Percentiles rank a stretch among this genome's conserved stretches.
These are phyloP conservation scores for Auxenochlorella protothecoides DNA, from an alignment of 139 green algal species.

Conservation along the genomic window DNA sequence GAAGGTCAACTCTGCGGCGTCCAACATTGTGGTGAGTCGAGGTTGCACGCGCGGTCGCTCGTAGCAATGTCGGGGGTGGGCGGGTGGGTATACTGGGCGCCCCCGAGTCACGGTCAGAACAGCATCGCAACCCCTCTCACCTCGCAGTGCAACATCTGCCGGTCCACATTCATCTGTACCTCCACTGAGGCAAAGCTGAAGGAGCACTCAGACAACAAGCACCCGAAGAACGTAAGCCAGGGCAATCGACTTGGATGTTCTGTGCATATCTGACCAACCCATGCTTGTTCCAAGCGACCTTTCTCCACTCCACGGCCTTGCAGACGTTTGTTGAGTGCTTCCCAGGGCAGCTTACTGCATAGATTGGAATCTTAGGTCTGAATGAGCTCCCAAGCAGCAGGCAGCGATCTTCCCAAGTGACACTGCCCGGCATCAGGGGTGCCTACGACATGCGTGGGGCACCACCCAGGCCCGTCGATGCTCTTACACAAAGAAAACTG, in stretches of 20 bases:
- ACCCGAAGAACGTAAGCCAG: conserved; percentile 24
- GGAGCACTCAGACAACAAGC: conserved; percentile 49
- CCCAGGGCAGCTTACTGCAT: background rate
- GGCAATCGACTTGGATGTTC: too few relatives aligned
- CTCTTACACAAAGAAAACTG: too few relatives aligned
- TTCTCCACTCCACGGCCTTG: background rate
- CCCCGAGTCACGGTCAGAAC: background rate
- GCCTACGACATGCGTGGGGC: too few relatives aligned
- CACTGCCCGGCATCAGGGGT: too few relatives aligned
- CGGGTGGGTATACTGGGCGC: too few relatives aligned
- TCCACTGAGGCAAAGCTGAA: conserved; percentile 31
- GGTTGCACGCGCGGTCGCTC: background rate
- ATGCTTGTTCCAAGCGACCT: too few relatives aligned
- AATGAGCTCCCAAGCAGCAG: too few relatives aligned
- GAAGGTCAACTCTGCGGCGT: conserved; percentile 31
- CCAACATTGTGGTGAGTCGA: conserved; percentile 22
- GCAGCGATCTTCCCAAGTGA: too few relatives aligned
- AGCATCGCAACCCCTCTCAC: background rate
- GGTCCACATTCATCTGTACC: conserved; percentile 44
- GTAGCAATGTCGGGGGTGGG: background rate
- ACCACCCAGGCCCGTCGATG: too few relatives aligned
- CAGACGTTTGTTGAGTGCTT: conserved; percentile 11
- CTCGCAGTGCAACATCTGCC: conserved; percentile 32
- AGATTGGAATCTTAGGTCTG: too few relatives aligned
- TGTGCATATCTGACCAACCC: too few relatives aligned